Base-by-base conservation (phyloP, 1,284 basidiomycete genomes). In the Cutaneotrichosporon daszewskae region DNA sequence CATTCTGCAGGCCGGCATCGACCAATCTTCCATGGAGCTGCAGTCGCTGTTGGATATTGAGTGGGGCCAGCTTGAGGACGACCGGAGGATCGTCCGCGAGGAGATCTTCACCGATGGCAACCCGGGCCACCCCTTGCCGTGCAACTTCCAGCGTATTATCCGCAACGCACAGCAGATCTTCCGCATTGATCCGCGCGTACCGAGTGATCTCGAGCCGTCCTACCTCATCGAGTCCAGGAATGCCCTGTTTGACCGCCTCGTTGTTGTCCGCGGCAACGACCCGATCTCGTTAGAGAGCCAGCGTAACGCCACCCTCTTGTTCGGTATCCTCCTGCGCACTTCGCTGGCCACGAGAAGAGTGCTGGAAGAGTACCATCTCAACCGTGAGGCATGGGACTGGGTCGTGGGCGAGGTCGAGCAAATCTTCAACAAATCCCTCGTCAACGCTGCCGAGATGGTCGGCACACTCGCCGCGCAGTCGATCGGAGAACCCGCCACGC, bases 401-500 rank as follows among this genome's bases (percentile, higher is more conserved):
- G 87, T 97, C 3, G 64, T 97, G 46, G 95, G 94, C 57, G 95
- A 98, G 72, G 82, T 98, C 38, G 91, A 98, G 69, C 78, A 86
- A 26, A 88, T 91, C 68, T 96, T 95, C 76, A 92, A 94, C 64
- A 83, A 83, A 59, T 87, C 92, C 2, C 65, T 96, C 3, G 90
- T 80, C 19, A 86, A 94, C 62, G 88, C 95, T 0, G 92, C 94
- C 39, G 95, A 98, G 73, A 98, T 98, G 95, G 98, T 95, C 58
- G 95, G 95, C 36, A 97, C 91, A 0, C 79, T 98, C 13, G 87
- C 95, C 27, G 95, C 95, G 0, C 95, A 98, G 73, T 96, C 91
- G 5, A 99, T 98, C 55, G 95, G 95, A 72, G 95, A 98, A 76
- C 95, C 95, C 0, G 95, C 95, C 3, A 99, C 95, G 2, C 92